phyloP scores from a whole-genome alignment of 768 basidiomycete species.

The Lactarius trivialis region DNA sequence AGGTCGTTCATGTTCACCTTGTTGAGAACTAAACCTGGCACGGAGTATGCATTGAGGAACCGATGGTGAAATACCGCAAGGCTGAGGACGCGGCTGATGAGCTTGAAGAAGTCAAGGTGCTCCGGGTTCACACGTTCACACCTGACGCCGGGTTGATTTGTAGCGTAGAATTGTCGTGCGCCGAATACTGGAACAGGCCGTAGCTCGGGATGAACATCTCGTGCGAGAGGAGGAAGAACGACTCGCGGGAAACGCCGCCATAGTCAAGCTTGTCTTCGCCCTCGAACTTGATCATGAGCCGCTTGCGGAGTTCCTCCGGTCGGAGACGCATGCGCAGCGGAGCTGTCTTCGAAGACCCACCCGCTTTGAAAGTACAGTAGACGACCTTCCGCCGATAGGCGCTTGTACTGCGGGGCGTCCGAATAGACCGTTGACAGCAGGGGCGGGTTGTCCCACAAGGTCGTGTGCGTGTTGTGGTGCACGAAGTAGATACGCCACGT shows the following conservation, averaged over 20 bases:
- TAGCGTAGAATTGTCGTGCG: conserved; percentile 74
- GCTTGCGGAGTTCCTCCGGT: conserved; percentile 62
- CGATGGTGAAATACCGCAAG: conserved; percentile 72
- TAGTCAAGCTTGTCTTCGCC: conserved; percentile 78
- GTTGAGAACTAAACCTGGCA: conserved; percentile 63
- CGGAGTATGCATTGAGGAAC: conserved; percentile 76
- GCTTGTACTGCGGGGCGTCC: conserved; percentile 89
- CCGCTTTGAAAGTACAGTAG: no score
- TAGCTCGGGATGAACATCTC: conserved; percentile 80
- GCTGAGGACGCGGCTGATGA: conserved; percentile 70
- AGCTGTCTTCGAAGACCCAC: conserved; percentile 83
- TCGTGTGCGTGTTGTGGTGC: conserved; percentile 79
- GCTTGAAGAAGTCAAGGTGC: conserved; percentile 74
- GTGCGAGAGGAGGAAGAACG: conserved; percentile 81
- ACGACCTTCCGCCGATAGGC: conserved; percentile 85
- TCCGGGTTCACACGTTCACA: conserved; percentile 73
- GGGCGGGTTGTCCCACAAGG: conserved; percentile 91
- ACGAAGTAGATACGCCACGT: conserved; percentile 73
- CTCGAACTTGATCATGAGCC: conserved; percentile 69
- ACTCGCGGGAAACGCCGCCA: conserved; percentile 76
- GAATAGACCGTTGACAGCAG: conserved; percentile 77
- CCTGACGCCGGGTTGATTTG: conserved; percentile 74
- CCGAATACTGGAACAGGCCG: conserved; percentile 75
- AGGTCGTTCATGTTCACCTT: conserved; percentile 60
- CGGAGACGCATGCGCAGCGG: conserved; percentile 71